Conservation (phyloP, 1,284 basidiomycete genomes). For the Pisolithus thermaeus region DNA sequence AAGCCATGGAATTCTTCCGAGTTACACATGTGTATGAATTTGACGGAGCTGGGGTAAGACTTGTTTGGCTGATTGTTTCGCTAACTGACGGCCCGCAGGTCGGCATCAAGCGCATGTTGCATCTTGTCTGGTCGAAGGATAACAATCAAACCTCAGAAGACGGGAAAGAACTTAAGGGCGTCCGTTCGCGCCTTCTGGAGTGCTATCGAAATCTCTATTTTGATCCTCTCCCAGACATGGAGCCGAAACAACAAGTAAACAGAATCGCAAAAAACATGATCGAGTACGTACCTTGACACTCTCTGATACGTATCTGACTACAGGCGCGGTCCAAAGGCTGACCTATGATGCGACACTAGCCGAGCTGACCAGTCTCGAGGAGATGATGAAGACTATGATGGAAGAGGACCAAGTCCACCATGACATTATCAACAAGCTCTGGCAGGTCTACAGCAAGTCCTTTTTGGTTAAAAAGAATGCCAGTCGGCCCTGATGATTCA, state of each 20-base stretch:
- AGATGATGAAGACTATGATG: constrained; percentile 96
- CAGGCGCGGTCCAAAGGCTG: constrained; percentile 42
- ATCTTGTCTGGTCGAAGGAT: constrained; percentile 97
- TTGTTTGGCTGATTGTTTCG: neutral
- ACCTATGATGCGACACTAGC: constrained; percentile 91
- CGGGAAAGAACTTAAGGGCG: constrained; percentile 84
- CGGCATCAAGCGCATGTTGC: constrained; percentile 94
- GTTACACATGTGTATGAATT: constrained; percentile 83
- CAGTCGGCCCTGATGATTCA: neutral
- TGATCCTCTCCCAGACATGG: constrained; percentile 65
- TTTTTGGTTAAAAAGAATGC: neutral
- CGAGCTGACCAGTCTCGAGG: constrained; percentile 93
- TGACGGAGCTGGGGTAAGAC: constrained; percentile 62
- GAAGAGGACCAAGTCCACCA: constrained; percentile 75
- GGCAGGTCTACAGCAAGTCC: constrained; percentile 88
- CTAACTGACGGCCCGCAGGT: constrained; percentile 34
- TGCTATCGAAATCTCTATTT: constrained; percentile 91
- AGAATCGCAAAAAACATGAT: constrained; percentile 98
- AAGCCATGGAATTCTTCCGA: constrained; percentile 94
- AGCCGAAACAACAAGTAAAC: constrained; percentile 82
- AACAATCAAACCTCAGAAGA: constrained; percentile 81
- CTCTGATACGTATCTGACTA: neutral
- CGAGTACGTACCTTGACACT: constrained; percentile 51
- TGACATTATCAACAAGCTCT: constrained; percentile 87
- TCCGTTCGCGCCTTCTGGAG: constrained; percentile 84